Evolutionary conservation across 768 basidiomycete genomes (phyloP).

Genomic region (Termitomyces sp.): DNA sequence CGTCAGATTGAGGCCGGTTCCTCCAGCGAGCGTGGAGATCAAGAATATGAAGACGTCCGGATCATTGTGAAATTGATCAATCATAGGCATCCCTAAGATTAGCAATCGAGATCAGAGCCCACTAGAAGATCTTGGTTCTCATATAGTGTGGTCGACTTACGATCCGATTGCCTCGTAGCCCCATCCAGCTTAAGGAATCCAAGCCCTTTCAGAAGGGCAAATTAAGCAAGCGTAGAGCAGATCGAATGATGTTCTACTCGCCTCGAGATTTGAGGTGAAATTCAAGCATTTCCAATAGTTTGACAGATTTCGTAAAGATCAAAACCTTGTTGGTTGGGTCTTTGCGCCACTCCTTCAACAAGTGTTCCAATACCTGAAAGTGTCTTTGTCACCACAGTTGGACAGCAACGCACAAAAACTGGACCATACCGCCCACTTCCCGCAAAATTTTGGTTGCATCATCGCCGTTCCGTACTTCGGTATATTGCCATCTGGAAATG

Average conservation of each 20-base stretch:
- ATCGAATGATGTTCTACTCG: conserved; percentile 20
- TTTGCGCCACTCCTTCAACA: conserved; percentile 64
- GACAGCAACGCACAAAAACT: neutral
- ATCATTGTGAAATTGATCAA: conserved; percentile 79
- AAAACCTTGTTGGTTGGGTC: conserved; percentile 79
- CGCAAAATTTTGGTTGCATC: conserved; percentile 64
- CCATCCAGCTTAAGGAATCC: conserved; percentile 78
- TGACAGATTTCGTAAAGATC: conserved; percentile 91
- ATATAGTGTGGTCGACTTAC: conserved; percentile 37
- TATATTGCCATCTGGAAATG: conserved; percentile 51
- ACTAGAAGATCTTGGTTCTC: neutral
- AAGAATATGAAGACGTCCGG: conserved; percentile 74
- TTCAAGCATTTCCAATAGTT: conserved; percentile 81
- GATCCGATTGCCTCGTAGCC: conserved; percentile 56
- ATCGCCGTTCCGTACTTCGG: conserved; percentile 63
- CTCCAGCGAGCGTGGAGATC: conserved; percentile 89
- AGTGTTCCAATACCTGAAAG: conserved; percentile 55
- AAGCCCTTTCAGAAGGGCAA: conserved; percentile 30
- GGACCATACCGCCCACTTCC: conserved; percentile 74
- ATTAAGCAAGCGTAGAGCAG: neutral
- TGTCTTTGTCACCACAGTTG: neutral
- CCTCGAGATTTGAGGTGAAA: conserved; percentile 61
- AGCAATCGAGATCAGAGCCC: neutral
- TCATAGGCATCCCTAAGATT: conserved; percentile 71
- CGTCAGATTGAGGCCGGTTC: conserved; percentile 86